Evolutionary conservation across 805 yeast genomes (phyloP).

Genomic region (Schizosaccharomyces japonicus): DNA sequence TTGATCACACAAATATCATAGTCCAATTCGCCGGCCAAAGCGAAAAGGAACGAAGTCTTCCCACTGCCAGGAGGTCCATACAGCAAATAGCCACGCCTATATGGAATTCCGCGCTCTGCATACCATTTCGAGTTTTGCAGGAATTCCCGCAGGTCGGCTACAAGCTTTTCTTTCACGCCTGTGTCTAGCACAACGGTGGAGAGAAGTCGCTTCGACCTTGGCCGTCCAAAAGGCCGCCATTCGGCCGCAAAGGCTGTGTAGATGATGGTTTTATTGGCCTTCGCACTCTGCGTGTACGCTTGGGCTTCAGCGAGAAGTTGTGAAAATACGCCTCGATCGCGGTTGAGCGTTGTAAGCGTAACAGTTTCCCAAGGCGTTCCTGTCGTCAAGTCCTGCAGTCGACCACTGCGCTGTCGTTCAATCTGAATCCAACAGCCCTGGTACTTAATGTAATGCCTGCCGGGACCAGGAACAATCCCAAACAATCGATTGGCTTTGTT

Average conservation of each 20-base stretch:
- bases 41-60: constrained; percentile 85
- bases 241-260: constrained; percentile 95
- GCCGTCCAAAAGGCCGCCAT: constrained; percentile 95
- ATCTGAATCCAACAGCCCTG: constrained; percentile 73
- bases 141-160: constrained; percentile 59
- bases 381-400: constrained; percentile 63
- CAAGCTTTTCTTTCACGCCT: constrained; percentile 41
- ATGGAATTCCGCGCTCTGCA: constrained; percentile 88
- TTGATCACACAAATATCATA: constrained; percentile 86
- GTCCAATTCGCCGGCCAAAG: constrained; percentile 86
- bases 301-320: constrained; percentile 68
- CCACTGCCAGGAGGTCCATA: constrained; percentile 98
- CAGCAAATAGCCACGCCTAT: constrained; percentile 74
- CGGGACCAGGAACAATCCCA: constrained; percentile 90
- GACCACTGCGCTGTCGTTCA: constrained; percentile 72
- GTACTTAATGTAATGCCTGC: constrained; percentile 68
- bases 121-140: constrained; percentile 71
- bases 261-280: constrained; percentile 47
- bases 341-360: constrained; percentile 68
- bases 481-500: constrained; percentile 75
- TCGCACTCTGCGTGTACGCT: constrained; percentile 47
- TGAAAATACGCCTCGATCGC: constrained; percentile 48
- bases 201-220: constrained; percentile 60
- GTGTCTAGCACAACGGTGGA: constrained; percentile 70
- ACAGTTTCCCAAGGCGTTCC: constrained; percentile 94